phyloP scores from a whole-genome alignment of 2,329 filamentous ascomycete genomes.

The Sarocladium kiliense region DNA sequence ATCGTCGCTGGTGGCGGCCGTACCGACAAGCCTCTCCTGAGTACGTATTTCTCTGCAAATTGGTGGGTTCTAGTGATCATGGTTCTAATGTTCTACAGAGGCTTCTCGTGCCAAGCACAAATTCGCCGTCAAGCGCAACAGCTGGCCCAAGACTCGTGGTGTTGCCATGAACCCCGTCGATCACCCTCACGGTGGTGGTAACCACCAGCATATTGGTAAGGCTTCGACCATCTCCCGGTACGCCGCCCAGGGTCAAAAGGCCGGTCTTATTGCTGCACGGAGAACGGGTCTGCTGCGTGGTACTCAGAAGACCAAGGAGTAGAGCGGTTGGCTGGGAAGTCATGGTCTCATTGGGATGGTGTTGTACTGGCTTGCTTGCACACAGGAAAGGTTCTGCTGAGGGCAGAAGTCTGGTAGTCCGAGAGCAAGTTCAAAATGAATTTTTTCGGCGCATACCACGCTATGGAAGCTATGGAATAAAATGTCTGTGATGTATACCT shows the following conservation, averaged over 20 bases:
- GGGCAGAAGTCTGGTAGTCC: constrained; percentile 42
- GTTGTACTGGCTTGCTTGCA: constrained; percentile 59
- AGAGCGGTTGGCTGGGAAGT: constrained; percentile 42
- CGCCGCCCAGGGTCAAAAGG: constrained; percentile 98
- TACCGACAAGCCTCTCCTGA: constrained; percentile 99
- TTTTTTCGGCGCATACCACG: constrained; percentile 35
- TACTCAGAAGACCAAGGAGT: constrained; percentile 99
- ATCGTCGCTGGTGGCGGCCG: constrained; percentile 99
- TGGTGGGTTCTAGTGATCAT: neutral
- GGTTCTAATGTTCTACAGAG: constrained; percentile 51
- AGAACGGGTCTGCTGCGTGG: constrained; percentile 99
- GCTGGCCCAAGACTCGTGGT: constrained; percentile 99
- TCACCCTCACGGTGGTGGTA: constrained; percentile 98
- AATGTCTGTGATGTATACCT: constrained; percentile 2
- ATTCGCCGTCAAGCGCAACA: constrained; percentile 99
- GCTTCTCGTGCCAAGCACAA: constrained; percentile 99
- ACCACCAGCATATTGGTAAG: constrained; percentile 99
- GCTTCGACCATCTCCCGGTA: constrained; percentile 98
- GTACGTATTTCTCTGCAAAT: constrained; percentile 41
- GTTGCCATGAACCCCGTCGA: constrained; percentile 99
- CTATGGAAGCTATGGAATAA: constrained; percentile 8
- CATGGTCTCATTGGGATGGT: constrained; percentile 58
- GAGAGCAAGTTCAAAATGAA: constrained; percentile 42
- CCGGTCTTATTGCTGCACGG: constrained; percentile 99
- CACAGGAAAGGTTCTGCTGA: constrained; percentile 41